A percentile compares a stretch with the other conserved stretches of the same genome.
These are phyloP conservation scores for Vitis hybrid DNA, from an alignment of 177 flowering plant genomes.

Conservation along the genomic window DNA sequence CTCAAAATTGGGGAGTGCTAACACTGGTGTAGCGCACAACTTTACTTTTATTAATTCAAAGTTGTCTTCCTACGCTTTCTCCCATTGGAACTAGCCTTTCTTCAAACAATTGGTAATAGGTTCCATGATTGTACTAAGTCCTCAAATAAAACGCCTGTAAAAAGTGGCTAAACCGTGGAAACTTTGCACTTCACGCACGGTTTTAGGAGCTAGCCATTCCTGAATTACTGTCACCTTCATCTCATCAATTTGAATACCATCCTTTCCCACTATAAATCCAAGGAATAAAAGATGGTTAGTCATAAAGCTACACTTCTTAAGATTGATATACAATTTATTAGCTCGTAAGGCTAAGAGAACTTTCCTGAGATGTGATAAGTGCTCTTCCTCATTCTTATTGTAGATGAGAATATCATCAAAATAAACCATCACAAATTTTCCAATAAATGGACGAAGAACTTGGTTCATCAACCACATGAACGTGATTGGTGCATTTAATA, in stretches of 20 bases:
- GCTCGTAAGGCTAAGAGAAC: no score
- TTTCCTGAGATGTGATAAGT: no score
- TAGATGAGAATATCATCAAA: no score
- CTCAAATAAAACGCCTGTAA: neutral
- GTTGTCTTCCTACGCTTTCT: no score
- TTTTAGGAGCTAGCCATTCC: neutral
- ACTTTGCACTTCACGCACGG: neutral
- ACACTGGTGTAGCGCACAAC: no score
- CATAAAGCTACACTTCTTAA: neutral
- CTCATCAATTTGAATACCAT: neutral
- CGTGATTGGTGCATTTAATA: no score
- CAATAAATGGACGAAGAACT: no score
- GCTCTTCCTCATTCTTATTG: no score
- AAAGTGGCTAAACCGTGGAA: slow-evolving; percentile 4
- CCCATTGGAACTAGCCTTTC: neutral
- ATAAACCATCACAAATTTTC: no score
- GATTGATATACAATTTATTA: neutral
- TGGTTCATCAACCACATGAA: no score
- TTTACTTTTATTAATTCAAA: no score
- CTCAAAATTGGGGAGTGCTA: no score
- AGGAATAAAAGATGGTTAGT: neutral
- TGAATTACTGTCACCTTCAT: neutral
- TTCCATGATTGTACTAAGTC: slow-evolving; percentile 1
- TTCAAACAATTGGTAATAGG: neutral
- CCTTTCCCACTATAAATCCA: neutral